Evolutionary conservation across 2,329 filamentous ascomycete species (phyloP).

Genomic region (Sarocladium kiliense): DNA sequence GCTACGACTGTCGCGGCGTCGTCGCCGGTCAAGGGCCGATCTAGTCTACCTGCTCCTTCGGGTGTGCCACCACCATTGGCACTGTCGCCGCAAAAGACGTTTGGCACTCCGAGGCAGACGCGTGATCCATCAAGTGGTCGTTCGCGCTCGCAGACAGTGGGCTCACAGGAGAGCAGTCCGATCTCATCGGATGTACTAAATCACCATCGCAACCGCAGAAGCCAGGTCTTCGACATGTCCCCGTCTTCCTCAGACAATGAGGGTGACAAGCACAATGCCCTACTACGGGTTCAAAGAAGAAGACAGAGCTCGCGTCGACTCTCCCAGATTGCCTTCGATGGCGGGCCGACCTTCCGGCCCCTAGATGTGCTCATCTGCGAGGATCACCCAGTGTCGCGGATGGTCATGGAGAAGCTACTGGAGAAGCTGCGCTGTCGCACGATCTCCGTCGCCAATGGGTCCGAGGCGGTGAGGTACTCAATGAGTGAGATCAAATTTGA

Average conservation of each 20-base stretch:
- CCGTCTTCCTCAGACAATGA: conserved; percentile 98
- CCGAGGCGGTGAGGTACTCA: conserved; percentile 87
- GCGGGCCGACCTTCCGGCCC: conserved; percentile 75
- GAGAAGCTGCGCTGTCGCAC: conserved; percentile 94
- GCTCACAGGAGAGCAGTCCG: conserved; percentile 86
- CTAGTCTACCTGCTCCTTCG: not conserved
- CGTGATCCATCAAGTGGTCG: conserved; percentile 61
- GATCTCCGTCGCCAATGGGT: conserved; percentile 83
- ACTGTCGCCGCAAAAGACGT: conserved; percentile 58
- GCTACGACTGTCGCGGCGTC: conserved; percentile 44
- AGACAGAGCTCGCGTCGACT: conserved; percentile 93
- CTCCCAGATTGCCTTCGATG: conserved; percentile 82
- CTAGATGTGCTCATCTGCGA: conserved; percentile 95
- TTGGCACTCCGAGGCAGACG: conserved; percentile 54
- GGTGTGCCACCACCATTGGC: conserved; percentile 42
- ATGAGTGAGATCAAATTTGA: conserved; percentile 98
- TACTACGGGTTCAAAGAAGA: conserved; percentile 86
- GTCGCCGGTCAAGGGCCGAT: conserved; percentile 52
- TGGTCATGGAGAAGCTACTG: conserved; percentile 98
- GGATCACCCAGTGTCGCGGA: conserved; percentile 90
- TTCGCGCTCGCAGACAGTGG: conserved; percentile 84
- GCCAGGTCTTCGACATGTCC: conserved; percentile 93
- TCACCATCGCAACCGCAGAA: conserved; percentile 82
- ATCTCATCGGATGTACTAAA: conserved; percentile 64
- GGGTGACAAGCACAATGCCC: conserved; percentile 82